Evolutionary conservation across 129 eudicot species (phyloP), one percentile per base, ranked within the genome.

Genomic region (Lactuca saligna): DNA sequence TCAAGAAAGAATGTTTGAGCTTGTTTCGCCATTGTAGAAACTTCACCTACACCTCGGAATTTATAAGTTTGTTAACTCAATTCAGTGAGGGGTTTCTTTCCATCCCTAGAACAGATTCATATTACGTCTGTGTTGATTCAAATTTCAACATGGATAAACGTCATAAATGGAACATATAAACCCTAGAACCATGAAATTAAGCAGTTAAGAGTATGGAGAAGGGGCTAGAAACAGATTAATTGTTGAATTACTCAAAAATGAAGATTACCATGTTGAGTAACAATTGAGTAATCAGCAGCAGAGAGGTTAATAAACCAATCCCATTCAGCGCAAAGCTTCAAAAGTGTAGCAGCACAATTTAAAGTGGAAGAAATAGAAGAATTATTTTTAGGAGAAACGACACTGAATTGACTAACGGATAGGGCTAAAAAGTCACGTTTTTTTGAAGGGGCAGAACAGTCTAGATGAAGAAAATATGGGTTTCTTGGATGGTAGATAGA

Each of bases 291-390:
- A 81, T 93, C 95, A 65, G 67, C 63, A 60, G 88, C 92, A 77
- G 85, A 82, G 12, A 93, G 89, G 71, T 84, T 86, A 3, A 93
- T 78, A 60, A 93, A 89, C 98, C 98, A 93, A 83, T 93, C 98
- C 98, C 98, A 93, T 2, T 65, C 66, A 33, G 50, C 5, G 1
- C 79, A 74, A 46, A 93, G 54, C 62, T 86, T 75, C 16, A 93
- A 80, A 72, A 93, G 66, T 38, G 89, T 71, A 2, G 98, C 83
- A 56, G 96, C 98, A 9, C 96, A 96, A 46, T 77, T 94, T 49
- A 93, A 83, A 9, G 82, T 75, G 6, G 92, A 72, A 0, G 98
- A 79, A 33, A 93, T 63, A 0, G 77, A 70, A 31, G 95, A 82
- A 4, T 87, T 81, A 20, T 95, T 96, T 53, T 65, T 51, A 0